Percentiles rank a stretch among this genome's conserved stretches.
These are phyloP conservation scores for Emergomyces pasteurianus DNA, from an alignment of 2,329 filamentous ascomycete species.

Conservation along the genomic window DNA sequence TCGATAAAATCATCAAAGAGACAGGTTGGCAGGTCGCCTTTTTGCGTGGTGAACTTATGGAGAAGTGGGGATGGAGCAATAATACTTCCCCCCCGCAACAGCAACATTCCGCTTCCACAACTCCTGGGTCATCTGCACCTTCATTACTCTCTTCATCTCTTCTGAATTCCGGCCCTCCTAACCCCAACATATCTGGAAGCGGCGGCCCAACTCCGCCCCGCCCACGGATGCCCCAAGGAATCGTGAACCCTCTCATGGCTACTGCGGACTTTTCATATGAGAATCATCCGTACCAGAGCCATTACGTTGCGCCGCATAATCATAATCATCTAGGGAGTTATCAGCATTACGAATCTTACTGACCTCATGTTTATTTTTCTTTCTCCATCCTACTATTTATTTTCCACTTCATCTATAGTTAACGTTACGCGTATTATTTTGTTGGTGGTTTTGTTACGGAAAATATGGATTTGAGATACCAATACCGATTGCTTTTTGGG, in stretches of 20 bases:
- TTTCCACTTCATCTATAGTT: neutral
- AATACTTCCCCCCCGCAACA: slow-evolving; percentile 22
- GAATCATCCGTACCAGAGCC: slow-evolving; percentile 69
- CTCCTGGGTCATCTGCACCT: slow-evolving; percentile 2
- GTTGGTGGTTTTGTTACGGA: neutral
- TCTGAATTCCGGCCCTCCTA: slow-evolving; percentile 14
- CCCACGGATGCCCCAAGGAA: slow-evolving; percentile 31
- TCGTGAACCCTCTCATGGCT: slow-evolving; percentile 59
- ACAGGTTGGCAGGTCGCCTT: slow-evolving; percentile 68
- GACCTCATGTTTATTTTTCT: slow-evolving; percentile 1
- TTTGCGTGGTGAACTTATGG: slow-evolving; percentile 60
- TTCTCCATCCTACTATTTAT: neutral
- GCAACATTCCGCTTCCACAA: slow-evolving; percentile 3
- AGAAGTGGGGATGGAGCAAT: slow-evolving; percentile 62
- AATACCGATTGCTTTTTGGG: neutral
- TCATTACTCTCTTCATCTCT: slow-evolving; percentile 8
- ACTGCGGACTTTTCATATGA: slow-evolving; percentile 64
- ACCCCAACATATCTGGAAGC: slow-evolving; percentile 11
- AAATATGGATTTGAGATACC: neutral
- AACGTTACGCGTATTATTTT: neutral
- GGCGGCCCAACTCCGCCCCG: slow-evolving; percentile 20
- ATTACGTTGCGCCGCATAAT: slow-evolving; percentile 60
- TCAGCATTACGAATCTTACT: slow-evolving; percentile 16
- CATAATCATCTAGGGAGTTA: slow-evolving; percentile 18
- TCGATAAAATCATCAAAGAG: slow-evolving; percentile 61